phyloP scores from a whole-genome alignment of 176 grass and related monocot species.

The Aegilops tauschii region DNA sequence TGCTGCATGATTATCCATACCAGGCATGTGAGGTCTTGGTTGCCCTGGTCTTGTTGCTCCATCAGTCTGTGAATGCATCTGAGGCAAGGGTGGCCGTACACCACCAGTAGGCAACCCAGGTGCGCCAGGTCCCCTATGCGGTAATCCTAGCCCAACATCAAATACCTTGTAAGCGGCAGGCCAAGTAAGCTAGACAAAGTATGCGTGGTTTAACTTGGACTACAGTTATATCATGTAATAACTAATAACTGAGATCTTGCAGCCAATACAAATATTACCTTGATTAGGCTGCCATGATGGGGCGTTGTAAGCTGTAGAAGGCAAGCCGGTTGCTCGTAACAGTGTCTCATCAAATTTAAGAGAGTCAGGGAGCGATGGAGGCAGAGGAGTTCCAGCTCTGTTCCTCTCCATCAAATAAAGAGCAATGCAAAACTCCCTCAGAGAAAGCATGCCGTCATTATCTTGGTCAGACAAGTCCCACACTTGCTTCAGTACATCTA shows the following conservation, averaged over 20 bases:
- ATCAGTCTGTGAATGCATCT: slow-evolving; percentile 60
- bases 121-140: slow-evolving; percentile 53
- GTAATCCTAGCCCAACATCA: slow-evolving; percentile 50
- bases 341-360: slow-evolving; percentile 83
- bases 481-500: slow-evolving; percentile 92
- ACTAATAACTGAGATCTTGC: neutral
- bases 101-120: slow-evolving; percentile 46
- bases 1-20: slow-evolving; percentile 56
- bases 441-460: slow-evolving; percentile 99
- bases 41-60: slow-evolving; percentile 45
- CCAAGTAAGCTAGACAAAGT: slow-evolving; percentile 14
- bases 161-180: slow-evolving; percentile 24
- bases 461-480: slow-evolving; percentile 99
- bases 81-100: slow-evolving; percentile 62
- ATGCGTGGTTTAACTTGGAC: neutral
- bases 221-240: neutral
- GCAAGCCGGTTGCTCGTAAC: slow-evolving; percentile 75
- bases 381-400: slow-evolving; percentile 74
- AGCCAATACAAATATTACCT: slow-evolving; percentile 38
- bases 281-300: slow-evolving; percentile 79
- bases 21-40: slow-evolving; percentile 55
- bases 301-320: slow-evolving; percentile 69
- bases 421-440: slow-evolving; percentile 93
- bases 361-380: slow-evolving; percentile 65
- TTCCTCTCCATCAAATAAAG: slow-evolving; percentile 98